Evolutionary conservation across 495 filamentous ascomycete species (phyloP).

Genomic region (Neurospora intermedia): DNA sequence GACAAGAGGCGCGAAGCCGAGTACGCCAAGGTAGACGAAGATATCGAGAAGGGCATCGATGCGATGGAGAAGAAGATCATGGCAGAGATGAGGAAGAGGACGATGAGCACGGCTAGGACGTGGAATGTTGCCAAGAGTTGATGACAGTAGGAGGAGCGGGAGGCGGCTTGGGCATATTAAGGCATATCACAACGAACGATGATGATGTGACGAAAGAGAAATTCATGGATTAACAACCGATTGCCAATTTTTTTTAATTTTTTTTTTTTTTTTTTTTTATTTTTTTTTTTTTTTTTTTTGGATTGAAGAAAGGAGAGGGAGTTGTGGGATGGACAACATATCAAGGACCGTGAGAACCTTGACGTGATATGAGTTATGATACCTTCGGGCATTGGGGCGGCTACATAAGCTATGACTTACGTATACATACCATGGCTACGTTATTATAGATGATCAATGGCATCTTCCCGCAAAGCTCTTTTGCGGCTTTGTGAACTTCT

Average conservation of each 20-base stretch:
- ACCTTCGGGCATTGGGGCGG: background rate
- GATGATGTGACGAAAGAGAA: background rate
- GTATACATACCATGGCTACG: background rate
- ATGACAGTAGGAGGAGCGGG: too few relatives aligned
- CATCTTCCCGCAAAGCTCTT: background rate
- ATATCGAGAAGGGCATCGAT: slow-evolving; percentile 42
- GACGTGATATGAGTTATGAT: background rate
- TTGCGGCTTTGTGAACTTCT: too few relatives aligned
- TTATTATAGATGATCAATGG: background rate
- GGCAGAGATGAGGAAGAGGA: slow-evolving; percentile 40
- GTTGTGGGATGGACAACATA: background rate
- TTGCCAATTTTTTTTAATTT: too few relatives aligned
- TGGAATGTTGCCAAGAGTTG: slow-evolving; percentile 20
- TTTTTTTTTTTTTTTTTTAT: too few relatives aligned
- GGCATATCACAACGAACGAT: background rate
- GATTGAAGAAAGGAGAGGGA: background rate
- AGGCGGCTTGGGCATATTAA: too few relatives aligned
- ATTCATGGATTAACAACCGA: background rate
- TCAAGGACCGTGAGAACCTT: too few relatives aligned
- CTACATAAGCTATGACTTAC: background rate
- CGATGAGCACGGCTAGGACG: slow-evolving; percentile 39
- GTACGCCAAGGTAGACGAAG: slow-evolving; percentile 34
- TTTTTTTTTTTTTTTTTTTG: too few relatives aligned
- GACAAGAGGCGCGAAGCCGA: slow-evolving; percentile 33
- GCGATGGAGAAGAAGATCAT: slow-evolving; percentile 44